phyloP scores from a whole-genome alignment of 495 filamentous ascomycete genomes.

The Lasiosphaeria ovina region DNA sequence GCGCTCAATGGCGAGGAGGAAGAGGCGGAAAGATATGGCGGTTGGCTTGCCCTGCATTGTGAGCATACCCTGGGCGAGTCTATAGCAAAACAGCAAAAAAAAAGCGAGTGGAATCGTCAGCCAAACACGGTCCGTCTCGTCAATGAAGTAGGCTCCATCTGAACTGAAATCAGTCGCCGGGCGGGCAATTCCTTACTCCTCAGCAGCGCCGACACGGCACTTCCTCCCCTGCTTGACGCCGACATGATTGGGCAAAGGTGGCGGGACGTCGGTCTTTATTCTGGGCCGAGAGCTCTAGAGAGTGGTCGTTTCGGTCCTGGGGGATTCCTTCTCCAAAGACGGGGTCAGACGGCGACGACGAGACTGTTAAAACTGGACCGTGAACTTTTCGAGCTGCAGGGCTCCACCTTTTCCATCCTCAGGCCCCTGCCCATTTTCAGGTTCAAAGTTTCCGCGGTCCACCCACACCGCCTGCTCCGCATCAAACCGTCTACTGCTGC shows the following conservation, averaged over 20 bases:
- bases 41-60: constrained; percentile 21
- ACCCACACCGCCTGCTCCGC: too few species aligned
- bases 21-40: not conserved
- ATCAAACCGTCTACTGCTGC: too few species aligned
- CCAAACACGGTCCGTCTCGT: too few species aligned
- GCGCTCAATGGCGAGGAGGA: constrained; percentile 5
- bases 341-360: too few species aligned
- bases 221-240: constrained; percentile 49
- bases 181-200: constrained; percentile 32
- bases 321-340: too few species aligned
- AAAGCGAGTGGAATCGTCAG: not conserved
- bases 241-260: constrained; percentile 39
- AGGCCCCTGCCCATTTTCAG: too few species aligned
- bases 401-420: too few species aligned
- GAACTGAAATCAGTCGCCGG: not conserved
- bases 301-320: too few species aligned
- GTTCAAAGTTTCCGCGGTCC: too few species aligned
- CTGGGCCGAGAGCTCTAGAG: too few species aligned
- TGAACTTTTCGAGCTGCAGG: too few species aligned
- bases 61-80: constrained; percentile 16
- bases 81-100: constrained; percentile 2
- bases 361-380: too few species aligned
- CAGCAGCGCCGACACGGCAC: constrained; percentile 40
- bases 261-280: not conserved
- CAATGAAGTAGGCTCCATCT: not conserved